Evolutionary conservation across 1,284 basidiomycete genomes (phyloP).

Genomic region (Flammula alnicola): DNA sequence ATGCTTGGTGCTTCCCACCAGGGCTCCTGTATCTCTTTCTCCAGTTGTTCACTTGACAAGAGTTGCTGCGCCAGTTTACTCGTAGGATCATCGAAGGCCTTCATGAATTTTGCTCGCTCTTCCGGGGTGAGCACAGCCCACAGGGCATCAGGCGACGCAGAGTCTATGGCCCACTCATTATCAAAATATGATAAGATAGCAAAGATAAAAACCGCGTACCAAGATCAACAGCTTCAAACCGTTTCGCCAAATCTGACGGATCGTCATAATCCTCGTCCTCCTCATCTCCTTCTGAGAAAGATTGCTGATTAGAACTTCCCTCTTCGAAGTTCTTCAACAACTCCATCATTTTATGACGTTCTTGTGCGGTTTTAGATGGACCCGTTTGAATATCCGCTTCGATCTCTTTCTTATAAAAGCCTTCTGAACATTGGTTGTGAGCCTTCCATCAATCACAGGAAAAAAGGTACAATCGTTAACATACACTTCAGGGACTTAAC

Average conservation of each 20-base stretch:
- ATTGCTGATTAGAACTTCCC: constrained; percentile 46
- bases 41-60: constrained; percentile 60
- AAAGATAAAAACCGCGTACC: constrained; percentile 45
- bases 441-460: constrained; percentile 39
- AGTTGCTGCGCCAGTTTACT: constrained; percentile 62
- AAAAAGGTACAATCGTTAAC: background rate
- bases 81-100: constrained; percentile 58
- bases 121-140: constrained; percentile 63
- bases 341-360: constrained; percentile 67
- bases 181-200: background rate
- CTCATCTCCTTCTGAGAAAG: constrained; percentile 38
- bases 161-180: constrained; percentile 38
- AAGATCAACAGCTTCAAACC: constrained; percentile 63
- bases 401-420: constrained; percentile 75
- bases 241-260: constrained; percentile 46
- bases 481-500: background rate
- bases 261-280: constrained; percentile 39
- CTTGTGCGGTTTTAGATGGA: constrained; percentile 56
- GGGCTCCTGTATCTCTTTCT: constrained; percentile 49
- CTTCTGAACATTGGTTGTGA: constrained; percentile 75
- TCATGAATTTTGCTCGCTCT: constrained; percentile 64
- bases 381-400: constrained; percentile 60
- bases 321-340: constrained; percentile 75
- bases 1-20: constrained; percentile 61
- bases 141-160: constrained; percentile 59